Base-by-base conservation (phyloP, 352 stramenopile species). In the Pythium scleroteichum region DNA sequence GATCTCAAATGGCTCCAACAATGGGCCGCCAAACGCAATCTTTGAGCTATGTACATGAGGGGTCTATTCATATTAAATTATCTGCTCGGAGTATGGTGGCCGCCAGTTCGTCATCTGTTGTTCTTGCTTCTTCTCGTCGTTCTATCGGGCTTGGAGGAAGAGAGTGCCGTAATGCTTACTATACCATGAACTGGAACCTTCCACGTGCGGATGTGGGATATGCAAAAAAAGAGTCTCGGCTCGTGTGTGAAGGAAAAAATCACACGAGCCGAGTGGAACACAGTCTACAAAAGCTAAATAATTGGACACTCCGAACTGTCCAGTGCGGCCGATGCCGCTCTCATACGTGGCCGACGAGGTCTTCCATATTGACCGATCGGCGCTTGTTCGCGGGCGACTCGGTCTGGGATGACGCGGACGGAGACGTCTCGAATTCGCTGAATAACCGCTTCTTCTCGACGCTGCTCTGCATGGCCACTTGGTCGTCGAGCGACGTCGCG, bases 1-100 rank as follows among this genome's bases (percentile, higher is more conserved):
- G 64, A 79, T 39, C 60, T 82, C 53, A 82, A 82, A 59, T 95
- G 86, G 86, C 53, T 95, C 24, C 73, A 93, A n/a, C 74, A 76
- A 24, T 93, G 84, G 82, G 66, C 75, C 0, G 82, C 73, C 0
- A 66, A 78, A 4, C 75, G 81, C 29, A 51, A 51, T 20, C 2
- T 20, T 0, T 55, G 33, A 40, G 4, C n/a, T 38, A 54, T 40
- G 32, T 23, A 50, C 27, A 44, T 4, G 33, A 19, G 17, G n/a
- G 39, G 51, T 59, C 39, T 59, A 51, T 51, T 50, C 39, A 51
- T 59, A 51, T 51, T 51, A 59, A 59, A 13, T 50, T 50, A 59
- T 50, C 52, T 50, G 52, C 52, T 24, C 40, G 26, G 29, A 10
- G 29, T 35, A 23, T 22, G 26, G 9, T 3, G 41, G 26, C 12